A percentile compares a stretch with the other conserved stretches of the same genome.
Conservation (phyloP, 1,284 basidiomycete species). For the Moniliophthora roreri region DNA sequence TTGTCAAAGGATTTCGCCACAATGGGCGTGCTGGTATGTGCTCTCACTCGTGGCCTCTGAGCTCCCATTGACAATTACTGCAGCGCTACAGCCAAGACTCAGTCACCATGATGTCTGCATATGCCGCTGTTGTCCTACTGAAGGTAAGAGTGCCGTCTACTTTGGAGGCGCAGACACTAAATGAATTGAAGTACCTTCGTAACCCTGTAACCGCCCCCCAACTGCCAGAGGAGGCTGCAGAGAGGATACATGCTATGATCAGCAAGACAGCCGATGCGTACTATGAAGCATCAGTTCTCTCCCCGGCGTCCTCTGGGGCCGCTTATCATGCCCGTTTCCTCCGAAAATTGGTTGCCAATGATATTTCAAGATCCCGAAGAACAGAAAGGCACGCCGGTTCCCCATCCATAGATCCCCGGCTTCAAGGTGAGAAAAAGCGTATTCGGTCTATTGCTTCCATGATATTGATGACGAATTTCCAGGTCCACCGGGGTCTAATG, state of each 20-base stretch:
- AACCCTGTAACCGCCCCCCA: conserved; percentile 53
- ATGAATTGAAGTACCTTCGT: conserved; percentile 55
- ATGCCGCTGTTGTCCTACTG: conserved; percentile 75
- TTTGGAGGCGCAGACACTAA: conserved; percentile 13
- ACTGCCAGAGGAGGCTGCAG: conserved; percentile 53
- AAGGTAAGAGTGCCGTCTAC: conserved; percentile 45
- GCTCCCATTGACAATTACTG: conserved; percentile 4
- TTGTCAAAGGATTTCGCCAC: conserved; percentile 69
- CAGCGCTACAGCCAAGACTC: conserved; percentile 83
- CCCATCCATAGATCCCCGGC: conserved; percentile 48
- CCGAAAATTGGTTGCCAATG: conserved; percentile 63
- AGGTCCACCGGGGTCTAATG: neutral
- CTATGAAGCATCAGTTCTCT: conserved; percentile 60
- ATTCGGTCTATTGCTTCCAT: conserved; percentile 7
- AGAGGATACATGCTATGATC: conserved; percentile 65
- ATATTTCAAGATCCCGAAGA: conserved; percentile 54
- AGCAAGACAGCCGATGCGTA: conserved; percentile 72
- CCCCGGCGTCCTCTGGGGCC: conserved; percentile 59
- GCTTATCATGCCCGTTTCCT: conserved; percentile 77
- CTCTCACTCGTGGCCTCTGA: neutral
- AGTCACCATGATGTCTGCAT: conserved; percentile 80
- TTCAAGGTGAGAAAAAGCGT: conserved; percentile 40
- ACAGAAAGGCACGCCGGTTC: conserved; percentile 34
- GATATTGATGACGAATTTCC: neutral
- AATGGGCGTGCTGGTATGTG: conserved; percentile 71